Base-by-base conservation (phyloP, 2,329 filamentous ascomycete species). In the Alternaria conjuncta region DNA sequence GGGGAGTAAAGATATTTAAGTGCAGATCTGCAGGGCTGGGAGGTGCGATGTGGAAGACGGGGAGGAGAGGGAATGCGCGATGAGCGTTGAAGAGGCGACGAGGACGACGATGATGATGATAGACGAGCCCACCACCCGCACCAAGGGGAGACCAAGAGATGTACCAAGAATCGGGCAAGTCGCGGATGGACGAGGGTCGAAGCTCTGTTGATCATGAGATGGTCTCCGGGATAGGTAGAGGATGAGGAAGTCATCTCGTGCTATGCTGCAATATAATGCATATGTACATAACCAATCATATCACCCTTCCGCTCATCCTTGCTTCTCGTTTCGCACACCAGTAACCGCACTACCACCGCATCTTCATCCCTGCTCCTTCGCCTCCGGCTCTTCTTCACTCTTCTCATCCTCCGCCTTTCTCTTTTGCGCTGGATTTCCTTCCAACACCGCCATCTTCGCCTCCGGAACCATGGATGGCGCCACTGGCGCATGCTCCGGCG, bases 361-460 rank as follows among this genome's bases (percentile, higher is more conserved):
- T 28, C 5, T 13, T 30, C 25, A 50, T 41, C 55, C 50, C 15
- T 30, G 8, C n/a, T 55, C 65, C 55, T 67, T 69, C 13, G 30
- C 28, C 5, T 55, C 30, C 7, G 57, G 53, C 28, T 55, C 60
- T 21, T 55, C 55, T 6, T 11, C 21, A 32, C 13, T 13, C 6
- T 20, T 41, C 9, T 50, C 30, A 0, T 57, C 30, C 8, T 71
- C 70, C 6, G 70, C 47, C 64, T 73, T 77, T 26, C 76, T 66
- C 68, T 78, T 79, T 55, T 60, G 63, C 3, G 63, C 69, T 3
- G 64, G 25, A 10, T 59, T 64, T 2, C 57, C 68, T 20, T 63
- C 61, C 2, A 65, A 13, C 7, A 47, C 57, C 7, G 63, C 55
- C 60, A 61, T 66, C 3, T 55, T 46, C 8, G 56, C 60, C 5